Percentiles rank a stretch among this genome's conserved stretches.
phyloP scores from a whole-genome alignment of 2,329 filamentous ascomycete genomes.

The Sporothrix pseudoabietina region DNA sequence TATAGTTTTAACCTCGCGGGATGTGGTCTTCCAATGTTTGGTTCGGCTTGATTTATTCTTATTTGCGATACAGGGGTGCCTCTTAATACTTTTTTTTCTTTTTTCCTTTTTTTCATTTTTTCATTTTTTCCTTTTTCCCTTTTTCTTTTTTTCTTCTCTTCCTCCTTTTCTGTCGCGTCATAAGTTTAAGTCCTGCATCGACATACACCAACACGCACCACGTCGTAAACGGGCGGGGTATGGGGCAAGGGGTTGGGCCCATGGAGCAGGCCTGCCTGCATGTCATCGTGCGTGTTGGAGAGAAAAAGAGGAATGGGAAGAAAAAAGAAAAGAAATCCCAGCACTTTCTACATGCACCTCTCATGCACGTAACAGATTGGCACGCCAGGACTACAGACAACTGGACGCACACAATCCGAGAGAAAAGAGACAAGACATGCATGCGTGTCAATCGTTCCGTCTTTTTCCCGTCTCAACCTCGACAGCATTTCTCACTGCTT shows the following conservation, averaged over 20 bases:
- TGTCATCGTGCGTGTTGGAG: background rate
- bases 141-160: background rate
- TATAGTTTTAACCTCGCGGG: background rate
- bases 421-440: background rate
- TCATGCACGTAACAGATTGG: conserved; percentile 11
- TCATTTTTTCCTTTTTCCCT: no score
- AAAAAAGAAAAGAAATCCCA: background rate
- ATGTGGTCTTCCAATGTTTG: background rate
- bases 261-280: background rate
- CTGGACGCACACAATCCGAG: background rate
- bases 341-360: background rate
- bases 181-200: background rate
- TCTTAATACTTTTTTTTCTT: background rate
- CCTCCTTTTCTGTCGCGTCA: background rate
- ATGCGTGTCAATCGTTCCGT: background rate
- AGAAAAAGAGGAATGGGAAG: background rate
- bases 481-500: background rate
- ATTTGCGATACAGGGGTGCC: background rate
- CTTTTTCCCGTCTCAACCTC: background rate
- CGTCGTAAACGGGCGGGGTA: conserved; percentile 20
- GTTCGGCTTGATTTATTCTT: background rate
- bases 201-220: background rate
- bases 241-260: no score
- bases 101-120: background rate
- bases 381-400: background rate